Evolutionary conservation across 2,329 filamentous ascomycete genomes (phyloP).

Genomic region (Bipolaris sorokiniana): DNA sequence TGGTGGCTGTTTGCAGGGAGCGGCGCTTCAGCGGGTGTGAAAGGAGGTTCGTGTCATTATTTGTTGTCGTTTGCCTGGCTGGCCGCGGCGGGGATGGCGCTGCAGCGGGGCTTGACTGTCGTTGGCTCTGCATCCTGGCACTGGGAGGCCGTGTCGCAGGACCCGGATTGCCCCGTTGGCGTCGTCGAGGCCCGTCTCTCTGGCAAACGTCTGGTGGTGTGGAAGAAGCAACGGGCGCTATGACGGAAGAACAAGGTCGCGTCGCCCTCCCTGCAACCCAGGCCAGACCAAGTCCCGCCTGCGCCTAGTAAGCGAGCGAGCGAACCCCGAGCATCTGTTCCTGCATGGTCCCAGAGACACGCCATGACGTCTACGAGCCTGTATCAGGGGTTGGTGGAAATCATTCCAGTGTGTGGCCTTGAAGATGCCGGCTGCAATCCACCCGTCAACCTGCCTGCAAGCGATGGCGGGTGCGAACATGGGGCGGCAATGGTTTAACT

Average conservation of each 20-base stretch:
- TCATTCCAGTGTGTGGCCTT: no score
- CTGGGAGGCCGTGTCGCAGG: constrained; percentile 32
- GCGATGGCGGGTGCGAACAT: no score
- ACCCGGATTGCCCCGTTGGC: constrained; percentile 22
- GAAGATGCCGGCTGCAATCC: constrained; percentile 36
- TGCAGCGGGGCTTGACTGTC: constrained; percentile 16
- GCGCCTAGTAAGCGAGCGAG: constrained; percentile 2
- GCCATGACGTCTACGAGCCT: no score
- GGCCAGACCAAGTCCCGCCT: constrained; percentile 12
- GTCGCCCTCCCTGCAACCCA: constrained; percentile 14
- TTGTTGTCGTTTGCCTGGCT: constrained; percentile 41
- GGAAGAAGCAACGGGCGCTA: constrained; percentile 22
- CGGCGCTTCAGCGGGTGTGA: constrained; percentile 46
- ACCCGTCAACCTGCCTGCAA: constrained; percentile 36
- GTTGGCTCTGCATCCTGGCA: constrained; percentile 37
- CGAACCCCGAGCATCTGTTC: constrained; percentile 10
- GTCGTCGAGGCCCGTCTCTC: constrained; percentile 3
- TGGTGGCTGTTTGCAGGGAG: constrained; percentile 42
- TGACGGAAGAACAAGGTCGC: constrained; percentile 18
- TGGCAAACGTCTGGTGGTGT: constrained; percentile 11
- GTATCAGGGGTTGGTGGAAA: no score
- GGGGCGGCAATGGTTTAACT: no score
- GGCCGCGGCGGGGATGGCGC: constrained; percentile 18
- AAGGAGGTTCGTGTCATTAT: constrained; percentile 44
- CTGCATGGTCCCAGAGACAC: no score